phyloP scores from a whole-genome alignment of 2,329 filamentous ascomycete species.

The Leptosphaerulina australis region DNA sequence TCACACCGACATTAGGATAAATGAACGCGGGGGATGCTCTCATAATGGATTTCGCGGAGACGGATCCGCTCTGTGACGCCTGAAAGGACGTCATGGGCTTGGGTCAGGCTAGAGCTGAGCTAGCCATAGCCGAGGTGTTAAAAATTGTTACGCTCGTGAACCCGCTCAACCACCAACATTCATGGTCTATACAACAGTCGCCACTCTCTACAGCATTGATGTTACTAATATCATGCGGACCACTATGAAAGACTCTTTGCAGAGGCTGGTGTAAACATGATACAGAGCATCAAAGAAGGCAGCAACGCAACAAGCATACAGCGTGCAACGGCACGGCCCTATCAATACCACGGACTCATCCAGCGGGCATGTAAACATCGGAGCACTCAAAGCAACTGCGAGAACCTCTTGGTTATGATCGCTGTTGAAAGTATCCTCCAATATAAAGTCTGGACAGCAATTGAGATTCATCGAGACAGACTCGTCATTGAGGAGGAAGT shows the following conservation, averaged over 20 bases:
- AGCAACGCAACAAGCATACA: not conserved
- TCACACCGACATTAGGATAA: not conserved
- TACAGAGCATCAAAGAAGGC: not conserved
- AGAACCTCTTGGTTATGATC: slow-evolving; percentile 36
- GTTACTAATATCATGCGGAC: not conserved
- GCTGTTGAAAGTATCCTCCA: slow-evolving; percentile 42
- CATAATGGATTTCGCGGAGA: slow-evolving; percentile 26
- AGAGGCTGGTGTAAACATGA: not conserved
- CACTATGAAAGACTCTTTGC: not conserved
- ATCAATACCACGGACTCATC: no score
- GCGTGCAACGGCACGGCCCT: not conserved
- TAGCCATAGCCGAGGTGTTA: slow-evolving; percentile 27
- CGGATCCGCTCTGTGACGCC: slow-evolving; percentile 29
- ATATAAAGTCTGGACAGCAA: slow-evolving; percentile 21
- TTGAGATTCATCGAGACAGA: slow-evolving; percentile 23
- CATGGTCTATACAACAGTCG: no score
- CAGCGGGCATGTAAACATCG: slow-evolving; percentile 11
- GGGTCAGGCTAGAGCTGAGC: slow-evolving; percentile 14
- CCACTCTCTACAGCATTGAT: not conserved
- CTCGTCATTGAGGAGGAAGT: slow-evolving; percentile 26
- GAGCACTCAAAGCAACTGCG: slow-evolving; percentile 42
- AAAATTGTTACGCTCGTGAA: slow-evolving; percentile 27
- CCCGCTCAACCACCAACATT: slow-evolving; percentile 1
- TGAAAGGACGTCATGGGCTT: slow-evolving; percentile 29
- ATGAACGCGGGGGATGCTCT: slow-evolving; percentile 32